Conservation (phyloP, 805 yeast species). For the Kazachstania martiniae region DNA sequence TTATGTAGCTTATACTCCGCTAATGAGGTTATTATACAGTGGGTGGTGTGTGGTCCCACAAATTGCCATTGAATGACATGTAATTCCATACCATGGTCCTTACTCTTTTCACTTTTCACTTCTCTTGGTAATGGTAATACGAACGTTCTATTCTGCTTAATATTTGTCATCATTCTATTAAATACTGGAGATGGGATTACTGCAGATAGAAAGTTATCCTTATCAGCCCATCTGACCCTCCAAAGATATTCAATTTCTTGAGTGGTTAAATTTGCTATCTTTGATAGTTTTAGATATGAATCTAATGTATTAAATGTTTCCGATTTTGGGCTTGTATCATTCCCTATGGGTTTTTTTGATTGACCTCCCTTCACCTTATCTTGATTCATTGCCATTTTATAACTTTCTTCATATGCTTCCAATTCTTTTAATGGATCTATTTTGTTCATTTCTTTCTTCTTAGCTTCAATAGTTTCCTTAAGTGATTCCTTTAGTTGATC, state of each 20-base stretch:
- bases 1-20: constrained; percentile 85
- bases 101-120: constrained; percentile 30
- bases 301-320: constrained; percentile 62
- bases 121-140: constrained; percentile 81
- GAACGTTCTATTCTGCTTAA: constrained; percentile 68
- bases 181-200: constrained; percentile 47
- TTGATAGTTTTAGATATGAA: constrained; percentile 61
- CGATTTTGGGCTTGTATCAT: constrained; percentile 10
- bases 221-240: constrained; percentile 72
- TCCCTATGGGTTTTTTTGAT: constrained; percentile 8
- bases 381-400: constrained; percentile 20
- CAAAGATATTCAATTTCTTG: constrained; percentile 72
- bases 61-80: constrained; percentile 92
- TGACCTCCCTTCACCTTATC: constrained; percentile 12
- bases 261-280: constrained; percentile 42
- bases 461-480: constrained; percentile 47
- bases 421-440: constrained; percentile 62
- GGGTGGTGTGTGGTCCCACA: constrained; percentile 73
- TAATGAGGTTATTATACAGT: constrained; percentile 82
- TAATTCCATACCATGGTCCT: constrained; percentile 51
- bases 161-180: constrained; percentile 50
- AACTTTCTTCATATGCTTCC: constrained; percentile 36
- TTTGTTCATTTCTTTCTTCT: constrained; percentile 44
- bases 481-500: constrained; percentile 53
- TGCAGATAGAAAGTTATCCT: constrained; percentile 55